Conservation (phyloP, 495 filamentous ascomycete species). For the Neohortaea acidophila region DNA sequence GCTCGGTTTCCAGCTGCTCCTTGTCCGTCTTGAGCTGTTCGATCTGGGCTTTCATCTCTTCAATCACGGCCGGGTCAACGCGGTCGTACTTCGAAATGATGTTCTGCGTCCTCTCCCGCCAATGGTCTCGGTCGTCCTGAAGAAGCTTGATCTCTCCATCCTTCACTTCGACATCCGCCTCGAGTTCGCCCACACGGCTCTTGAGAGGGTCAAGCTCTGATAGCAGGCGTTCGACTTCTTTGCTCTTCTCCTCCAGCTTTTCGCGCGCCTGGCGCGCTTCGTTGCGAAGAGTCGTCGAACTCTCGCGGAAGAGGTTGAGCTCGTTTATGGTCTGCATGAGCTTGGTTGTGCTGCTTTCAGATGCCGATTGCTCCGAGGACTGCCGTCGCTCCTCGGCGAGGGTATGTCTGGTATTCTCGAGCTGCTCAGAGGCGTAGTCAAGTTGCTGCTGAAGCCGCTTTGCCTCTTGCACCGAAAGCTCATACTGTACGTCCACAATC, state of each 20-base stretch:
- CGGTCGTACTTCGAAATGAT: constrained; percentile 93
- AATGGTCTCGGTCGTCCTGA: constrained; percentile 74
- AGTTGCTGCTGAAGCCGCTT: constrained; percentile 81
- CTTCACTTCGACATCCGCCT: constrained; percentile 60
- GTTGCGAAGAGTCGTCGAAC: constrained; percentile 70
- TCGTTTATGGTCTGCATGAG: constrained; percentile 88
- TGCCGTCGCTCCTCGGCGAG: constrained; percentile 72
- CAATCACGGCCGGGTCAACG: constrained; percentile 80
- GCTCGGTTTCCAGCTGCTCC: constrained; percentile 45
- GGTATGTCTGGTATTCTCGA: constrained; percentile 73
- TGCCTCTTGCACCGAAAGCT: constrained; percentile 68
- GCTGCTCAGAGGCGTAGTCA: constrained; percentile 66
- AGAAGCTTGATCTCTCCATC: constrained; percentile 75
- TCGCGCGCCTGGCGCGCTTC: constrained; percentile 65
- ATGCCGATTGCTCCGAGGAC: constrained; percentile 56
- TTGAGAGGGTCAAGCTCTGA: constrained; percentile 70
- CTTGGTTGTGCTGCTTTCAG: constrained; percentile 62
- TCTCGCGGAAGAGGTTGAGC: constrained; percentile 87
- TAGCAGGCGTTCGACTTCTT: constrained; percentile 57
- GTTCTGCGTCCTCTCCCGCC: constrained; percentile 84
- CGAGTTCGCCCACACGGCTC: constrained; percentile 58
- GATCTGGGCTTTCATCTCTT: constrained; percentile 61
- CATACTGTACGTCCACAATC: constrained; percentile 88
- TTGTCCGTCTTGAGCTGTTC: constrained; percentile 53
- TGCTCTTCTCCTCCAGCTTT: constrained; percentile 55